Base-by-base conservation (phyloP, 208 protist species). In the Leishmania arabica region DNA sequence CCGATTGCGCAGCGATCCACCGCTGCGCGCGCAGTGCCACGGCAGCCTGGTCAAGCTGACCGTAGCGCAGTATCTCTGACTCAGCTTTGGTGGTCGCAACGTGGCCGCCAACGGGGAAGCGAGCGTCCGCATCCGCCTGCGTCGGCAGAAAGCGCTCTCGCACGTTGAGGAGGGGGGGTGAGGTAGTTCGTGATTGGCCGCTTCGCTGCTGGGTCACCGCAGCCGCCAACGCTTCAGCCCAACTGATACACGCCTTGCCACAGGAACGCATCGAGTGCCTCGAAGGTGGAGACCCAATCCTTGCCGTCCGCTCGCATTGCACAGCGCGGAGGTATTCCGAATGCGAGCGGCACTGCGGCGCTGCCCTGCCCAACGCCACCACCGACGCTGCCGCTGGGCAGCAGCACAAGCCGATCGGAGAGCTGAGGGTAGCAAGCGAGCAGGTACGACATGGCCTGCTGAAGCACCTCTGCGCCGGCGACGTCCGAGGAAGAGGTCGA, bases 221-320 rank as follows among this genome's bases (percentile, higher is more conserved):
- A 11, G 31, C 53, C n/a, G 21, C 40, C 65, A 40, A 77, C 47
- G 9, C 21, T 49, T 49, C 45, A 49, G 45, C 9, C 45, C 53
- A 81, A 72, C 8, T 51, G 40, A 79, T 87, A 85, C 15, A 80
- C 77, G n/a, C 73, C 65, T 70, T 81, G 72, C 68, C 75, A 86
- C 21, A 86, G 69, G 24, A 87, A 79, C 8, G 80, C 83, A 40
- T 54, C 80, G 54, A 84, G 37, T 1, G 75, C 72, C 65, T 87
- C 79, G 64, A 89, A 87, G 37, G 70, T 68, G 27, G 83, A 82
- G 47, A 82, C 79, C 78, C 74, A 76, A 79, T 19, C 72, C 58
- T 34, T 34, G 27, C 58, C 58, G 6, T 27, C 56, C 71, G 5
- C 37, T 24, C 71, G 17, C 13, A 37, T 69, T 13, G 70, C 77